Percentiles rank a stretch among this genome's conserved stretches.
Evolutionary conservation across 805 yeast species (phyloP).

Genomic region (Wickerhamiella vanderwaltii): DNA sequence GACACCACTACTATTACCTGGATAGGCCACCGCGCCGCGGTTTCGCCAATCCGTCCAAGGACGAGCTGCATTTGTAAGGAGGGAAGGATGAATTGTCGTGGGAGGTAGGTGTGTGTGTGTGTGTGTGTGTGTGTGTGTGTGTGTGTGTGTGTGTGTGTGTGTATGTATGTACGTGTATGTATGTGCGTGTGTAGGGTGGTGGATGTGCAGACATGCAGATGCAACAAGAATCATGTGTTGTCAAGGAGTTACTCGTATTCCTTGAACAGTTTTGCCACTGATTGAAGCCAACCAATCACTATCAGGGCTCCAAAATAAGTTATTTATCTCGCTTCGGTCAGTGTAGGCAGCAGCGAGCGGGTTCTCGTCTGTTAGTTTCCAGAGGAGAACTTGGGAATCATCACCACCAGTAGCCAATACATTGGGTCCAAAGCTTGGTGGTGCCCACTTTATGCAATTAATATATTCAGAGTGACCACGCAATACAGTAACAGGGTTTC

Average conservation of each 20-base stretch:
- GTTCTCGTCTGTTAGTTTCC: constrained; percentile 38
- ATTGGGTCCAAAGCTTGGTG: constrained; percentile 37
- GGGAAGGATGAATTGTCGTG: too few species aligned
- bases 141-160: too few species aligned
- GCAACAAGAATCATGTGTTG: neutral
- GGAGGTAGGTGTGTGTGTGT: too few species aligned
- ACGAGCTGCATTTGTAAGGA: constrained; percentile 6
- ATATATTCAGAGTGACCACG: constrained; percentile 57
- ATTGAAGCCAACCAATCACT: constrained; percentile 79
- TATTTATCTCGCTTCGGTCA: constrained; percentile 62
- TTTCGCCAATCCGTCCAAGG: constrained; percentile 11
- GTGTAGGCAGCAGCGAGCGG: constrained; percentile 36
- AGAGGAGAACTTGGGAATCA: constrained; percentile 45
- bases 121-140: too few species aligned
- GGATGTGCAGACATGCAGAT: too few species aligned
- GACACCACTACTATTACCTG: constrained; percentile 67
- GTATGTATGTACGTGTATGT: too few species aligned
- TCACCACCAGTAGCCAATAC: constrained; percentile 60
- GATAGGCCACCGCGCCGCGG: constrained; percentile 48
- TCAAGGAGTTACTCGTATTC: constrained; percentile 27
- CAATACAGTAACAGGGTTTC: constrained; percentile 59
- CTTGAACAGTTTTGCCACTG: constrained; percentile 57
- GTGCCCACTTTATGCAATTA: constrained; percentile 78
- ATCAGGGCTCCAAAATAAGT: constrained; percentile 54
- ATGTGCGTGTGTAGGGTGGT: too few species aligned